Base-by-base conservation (phyloP, 1,284 basidiomycete genomes). In the Malassezia nana region DNA sequence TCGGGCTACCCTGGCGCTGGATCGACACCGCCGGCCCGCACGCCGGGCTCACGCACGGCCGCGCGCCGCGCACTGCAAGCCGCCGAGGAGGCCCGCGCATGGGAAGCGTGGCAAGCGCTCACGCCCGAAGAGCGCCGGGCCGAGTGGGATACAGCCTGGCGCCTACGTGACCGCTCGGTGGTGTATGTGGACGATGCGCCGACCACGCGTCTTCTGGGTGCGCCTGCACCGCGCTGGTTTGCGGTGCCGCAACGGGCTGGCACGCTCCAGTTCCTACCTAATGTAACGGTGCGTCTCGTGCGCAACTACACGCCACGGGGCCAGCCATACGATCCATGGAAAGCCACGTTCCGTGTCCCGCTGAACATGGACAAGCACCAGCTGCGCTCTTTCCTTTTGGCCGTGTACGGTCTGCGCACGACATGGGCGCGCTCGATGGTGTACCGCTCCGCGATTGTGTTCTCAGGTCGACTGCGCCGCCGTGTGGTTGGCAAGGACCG, bases 381-480 rank as follows among this genome's bases (percentile, higher is more conserved):
- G 75, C 78, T 95, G 29, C 83, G 89, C 42, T 85, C 85, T 2
- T 92, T 94, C 75, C 81, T 95, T 26, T 77, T 77, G 31, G 79
- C 87, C 25, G 81, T 86, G 39, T 95, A 95, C 70, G 87, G 70
- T 8, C 58, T 74, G 20, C 65, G 86, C 59, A 84, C 94, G 35
- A 94, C 90, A 7, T 95, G 91, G 76, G 88, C 92, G 61, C 87
- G 89, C 35, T 94, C 90, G 15, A 86, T 86, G 78, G 86, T 88
- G 77, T 89, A 89, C 70, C 63, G 71, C 29, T 63, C 67, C 12
- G 47, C 54, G 26, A 43, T 64, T 15, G 56, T 57, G 6, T 66
- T 66, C 35, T 57, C 59, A 41, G 41, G 30, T 15, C 56, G 55
- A 10, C 78, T 84, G 57, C 81, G 82, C 0, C 80, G 82, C 22